Evolutionary conservation across 129 eudicot genomes (phyloP), one percentile per base, ranked within the genome.

Genomic region (Pulicaria dysenterica): DNA sequence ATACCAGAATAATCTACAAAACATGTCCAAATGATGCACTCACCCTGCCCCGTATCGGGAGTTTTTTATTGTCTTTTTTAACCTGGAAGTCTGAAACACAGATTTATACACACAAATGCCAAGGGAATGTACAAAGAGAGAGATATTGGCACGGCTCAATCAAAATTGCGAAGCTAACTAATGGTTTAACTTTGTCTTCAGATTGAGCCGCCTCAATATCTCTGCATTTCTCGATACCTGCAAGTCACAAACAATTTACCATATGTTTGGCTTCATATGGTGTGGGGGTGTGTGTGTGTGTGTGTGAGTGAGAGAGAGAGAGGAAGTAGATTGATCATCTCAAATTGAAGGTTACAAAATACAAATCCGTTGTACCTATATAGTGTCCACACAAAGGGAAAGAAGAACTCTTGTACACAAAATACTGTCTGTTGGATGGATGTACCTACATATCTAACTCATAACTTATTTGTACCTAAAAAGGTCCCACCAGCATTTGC

Each of bases 401-500:
- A 38, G 0, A 54, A 17, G 36, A 5, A 58, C 50, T 46, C 43
- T 60, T 61, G 61, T 50, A 61, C 43, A 73, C 49, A 58, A 75
- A 75, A 46, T 67, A 44, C 44, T 43, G n/a, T 66, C 49, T 65
- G 17, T 34, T 75, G 67, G 65, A 65, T 75, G 48, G 49, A 75
- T 75, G 73, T 16, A 75, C 79, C 79, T 75, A 54, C 19, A 31
- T 54, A 65, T 75, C 79, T 75, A 75, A 75, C 50, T 73, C 53
- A 48, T 73, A 73, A 73, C 73, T 43, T 75, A 65, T 34, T 75
- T 66, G 49, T 55, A 55, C 73, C 65, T 54, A 64, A 75, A 75
- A 55, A 24, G 54, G 67, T 54, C 79, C 79, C 79, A 64, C 67
- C 47, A 75, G 34, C 38, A 13, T 39, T 64, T 24, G 8, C 64